These are phyloP conservation scores for Trametes elegans DNA, from an alignment of 768 basidiomycete species.

Conservation along the genomic window DNA sequence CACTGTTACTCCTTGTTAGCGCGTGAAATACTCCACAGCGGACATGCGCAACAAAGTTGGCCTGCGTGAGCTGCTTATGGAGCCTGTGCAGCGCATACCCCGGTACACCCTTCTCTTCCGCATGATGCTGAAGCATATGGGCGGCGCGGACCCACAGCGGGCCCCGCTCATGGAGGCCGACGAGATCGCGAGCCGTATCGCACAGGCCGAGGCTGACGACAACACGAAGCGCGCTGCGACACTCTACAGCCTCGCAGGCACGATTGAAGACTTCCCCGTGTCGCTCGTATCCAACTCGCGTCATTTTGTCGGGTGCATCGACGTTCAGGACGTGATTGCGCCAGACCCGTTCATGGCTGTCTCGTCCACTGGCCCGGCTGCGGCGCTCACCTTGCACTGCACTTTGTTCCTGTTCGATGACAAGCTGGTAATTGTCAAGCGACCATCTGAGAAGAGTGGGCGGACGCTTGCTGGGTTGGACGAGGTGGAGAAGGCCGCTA, in stretches of 20 bases:
- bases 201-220: slow-evolving; percentile 87
- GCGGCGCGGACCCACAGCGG: slow-evolving; percentile 71
- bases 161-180: slow-evolving; percentile 80
- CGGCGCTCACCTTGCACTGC: slow-evolving; percentile 59
- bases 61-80: slow-evolving; percentile 89
- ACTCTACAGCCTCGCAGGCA: slow-evolving; percentile 80
- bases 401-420: slow-evolving; percentile 94
- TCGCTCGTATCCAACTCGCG: slow-evolving; percentile 87
- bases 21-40: slow-evolving; percentile 80
- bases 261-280: slow-evolving; percentile 90
- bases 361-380: slow-evolving; percentile 41
- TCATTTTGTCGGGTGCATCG: slow-evolving; percentile 87
- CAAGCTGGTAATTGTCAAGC: slow-evolving; percentile 87
- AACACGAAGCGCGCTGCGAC: slow-evolving; percentile 87
- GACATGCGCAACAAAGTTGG: slow-evolving; percentile 81
- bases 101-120: slow-evolving; percentile 92
- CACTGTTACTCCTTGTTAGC: slow-evolving; percentile 40
- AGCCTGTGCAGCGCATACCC: slow-evolving; percentile 94
- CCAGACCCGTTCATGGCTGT: slow-evolving; percentile 38
- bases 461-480: slow-evolving; percentile 72
- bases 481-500: slow-evolving; percentile 71
- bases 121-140: slow-evolving; percentile 90
- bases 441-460: slow-evolving; percentile 75
- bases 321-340: slow-evolving; percentile 77
- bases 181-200: slow-evolving; percentile 87